Percentiles rank a stretch among this genome's conserved stretches.
phyloP scores from a whole-genome alignment of 345 rosid genomes.

The Eucalyptus cloeziana region DNA sequence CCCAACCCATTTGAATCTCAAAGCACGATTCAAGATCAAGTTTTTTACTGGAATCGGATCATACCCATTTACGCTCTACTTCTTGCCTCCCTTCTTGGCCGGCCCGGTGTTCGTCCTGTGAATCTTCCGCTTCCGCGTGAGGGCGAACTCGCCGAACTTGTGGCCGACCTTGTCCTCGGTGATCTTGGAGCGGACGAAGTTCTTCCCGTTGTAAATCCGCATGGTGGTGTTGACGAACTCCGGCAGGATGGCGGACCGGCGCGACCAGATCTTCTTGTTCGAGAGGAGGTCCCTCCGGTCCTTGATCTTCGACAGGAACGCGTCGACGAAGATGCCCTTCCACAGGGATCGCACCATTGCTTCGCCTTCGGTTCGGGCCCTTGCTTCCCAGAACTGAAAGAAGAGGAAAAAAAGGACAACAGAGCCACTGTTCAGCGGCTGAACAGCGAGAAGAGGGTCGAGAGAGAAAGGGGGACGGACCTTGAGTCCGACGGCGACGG shows the following conservation, averaged over 20 bases:
- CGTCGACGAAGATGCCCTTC: constrained; percentile 20
- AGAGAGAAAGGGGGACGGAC: background rate
- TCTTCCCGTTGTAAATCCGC: constrained; percentile 33
- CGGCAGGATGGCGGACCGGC: constrained; percentile 11
- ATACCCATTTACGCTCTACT: background rate
- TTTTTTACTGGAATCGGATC: background rate
- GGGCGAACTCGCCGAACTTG: constrained; percentile 39
- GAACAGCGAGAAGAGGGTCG: background rate
- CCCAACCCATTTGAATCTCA: background rate
- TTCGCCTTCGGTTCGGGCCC: background rate
- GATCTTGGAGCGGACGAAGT: constrained; percentile 32
- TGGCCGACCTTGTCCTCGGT: constrained; percentile 43
- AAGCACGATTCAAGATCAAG: background rate
- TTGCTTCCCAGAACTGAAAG: background rate
- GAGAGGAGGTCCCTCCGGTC: background rate
- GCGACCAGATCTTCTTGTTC: constrained; percentile 29
- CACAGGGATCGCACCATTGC: background rate
- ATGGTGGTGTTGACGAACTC: constrained; percentile 23
- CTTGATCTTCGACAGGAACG: constrained; percentile 18
- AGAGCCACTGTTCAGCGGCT: background rate
- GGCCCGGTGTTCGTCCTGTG: background rate
- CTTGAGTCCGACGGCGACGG: background rate
- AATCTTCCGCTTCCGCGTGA: constrained; percentile 16
- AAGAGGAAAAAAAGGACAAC: background rate
- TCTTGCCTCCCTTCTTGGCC: background rate